Conservation (phyloP, 2,329 filamentous ascomycete species). For the Colletotrichum shisoi region DNA sequence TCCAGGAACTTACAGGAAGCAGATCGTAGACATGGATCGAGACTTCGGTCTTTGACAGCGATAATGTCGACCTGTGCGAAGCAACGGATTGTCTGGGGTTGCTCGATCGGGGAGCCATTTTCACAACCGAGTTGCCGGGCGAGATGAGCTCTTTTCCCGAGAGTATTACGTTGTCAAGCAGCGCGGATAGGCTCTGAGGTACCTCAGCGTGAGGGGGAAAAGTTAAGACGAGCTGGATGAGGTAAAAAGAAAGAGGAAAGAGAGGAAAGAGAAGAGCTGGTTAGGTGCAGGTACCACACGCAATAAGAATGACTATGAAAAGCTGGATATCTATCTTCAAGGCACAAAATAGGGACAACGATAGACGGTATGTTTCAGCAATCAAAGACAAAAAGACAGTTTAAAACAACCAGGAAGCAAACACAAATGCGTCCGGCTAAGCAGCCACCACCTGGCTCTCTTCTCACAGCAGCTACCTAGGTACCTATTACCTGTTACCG, state of each 20-base stretch:
- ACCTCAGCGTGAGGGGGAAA: neutral
- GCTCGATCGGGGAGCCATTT: conserved; percentile 35
- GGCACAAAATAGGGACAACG: conserved; percentile 3
- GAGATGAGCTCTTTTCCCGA: neutral
- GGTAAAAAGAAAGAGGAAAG: no score
- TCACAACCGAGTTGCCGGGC: neutral
- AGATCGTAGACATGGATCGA: conserved; percentile 81
- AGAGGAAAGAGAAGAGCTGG: neutral
- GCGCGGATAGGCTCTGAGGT: conserved; percentile 14
- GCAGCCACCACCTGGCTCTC: conserved; percentile 5
- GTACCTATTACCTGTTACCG: no score
- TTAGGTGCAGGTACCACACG: neutral
- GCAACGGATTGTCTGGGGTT: conserved; percentile 41
- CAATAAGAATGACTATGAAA: conserved; percentile 8
- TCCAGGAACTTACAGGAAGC: conserved; percentile 64
- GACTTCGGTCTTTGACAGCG: conserved; percentile 75
- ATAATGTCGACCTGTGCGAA: conserved; percentile 70
- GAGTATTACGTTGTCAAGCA: conserved; percentile 14
- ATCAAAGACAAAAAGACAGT: conserved; percentile 7
- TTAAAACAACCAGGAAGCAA: neutral
- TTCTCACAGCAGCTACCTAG: conserved; percentile 3
- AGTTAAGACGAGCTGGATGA: conserved; percentile 9
- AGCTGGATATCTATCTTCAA: neutral
- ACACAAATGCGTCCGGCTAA: conserved; percentile 23
- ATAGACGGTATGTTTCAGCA: conserved; percentile 17